Base-by-base conservation (phyloP, 768 basidiomycete genomes). In the Suillus americanus region DNA sequence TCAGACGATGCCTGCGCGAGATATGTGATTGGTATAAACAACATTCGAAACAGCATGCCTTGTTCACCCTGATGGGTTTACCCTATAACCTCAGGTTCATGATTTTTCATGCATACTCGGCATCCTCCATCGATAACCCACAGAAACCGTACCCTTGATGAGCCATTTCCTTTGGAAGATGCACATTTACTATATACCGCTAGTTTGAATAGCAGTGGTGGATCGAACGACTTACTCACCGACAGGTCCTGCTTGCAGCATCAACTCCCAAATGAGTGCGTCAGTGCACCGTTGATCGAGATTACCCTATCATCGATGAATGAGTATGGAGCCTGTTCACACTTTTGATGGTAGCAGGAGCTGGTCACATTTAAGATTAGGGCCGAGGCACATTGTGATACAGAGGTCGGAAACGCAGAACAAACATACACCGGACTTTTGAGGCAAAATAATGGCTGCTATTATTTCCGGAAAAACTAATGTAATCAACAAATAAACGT, bases 81-180 rank as follows among this genome's bases (percentile, higher is more conserved):
- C 97, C 97, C 87, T 92, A 99, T 61, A 99, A 78, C 79, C 99
- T 99, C 75, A 99, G 97, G 76, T 99, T 99, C 97, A 99, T 98
- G 71, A 99, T 98, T 84, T 98, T 97, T 85, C 97, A 98, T 64
- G 95, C 97, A 78, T 99, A 99, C 79, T 99, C 97, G 67, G 97
- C 95, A 80, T 99, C 97, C 77, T 97, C 96, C 81, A 95, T 95
- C 78, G 96, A 81, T 78, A 99, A 99, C 83, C 99, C 97, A 85
- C 97, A 98, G 81, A 99, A 99, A 46, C 97, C 97, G 79, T 98
- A 99, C 55, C 97, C 97, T 79, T 99, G 97, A 75, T 99, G 97
- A 1, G 93, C 85, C 93, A 96, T 97, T 14, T 99, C 97, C 80
- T 99, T 99, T 16, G 97, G 96, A 8, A 99, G 83, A 79, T 99